These are phyloP conservation scores for Xylariales sp. DNA, from an alignment of 2,329 filamentous ascomycete species.

Conservation along the genomic window DNA sequence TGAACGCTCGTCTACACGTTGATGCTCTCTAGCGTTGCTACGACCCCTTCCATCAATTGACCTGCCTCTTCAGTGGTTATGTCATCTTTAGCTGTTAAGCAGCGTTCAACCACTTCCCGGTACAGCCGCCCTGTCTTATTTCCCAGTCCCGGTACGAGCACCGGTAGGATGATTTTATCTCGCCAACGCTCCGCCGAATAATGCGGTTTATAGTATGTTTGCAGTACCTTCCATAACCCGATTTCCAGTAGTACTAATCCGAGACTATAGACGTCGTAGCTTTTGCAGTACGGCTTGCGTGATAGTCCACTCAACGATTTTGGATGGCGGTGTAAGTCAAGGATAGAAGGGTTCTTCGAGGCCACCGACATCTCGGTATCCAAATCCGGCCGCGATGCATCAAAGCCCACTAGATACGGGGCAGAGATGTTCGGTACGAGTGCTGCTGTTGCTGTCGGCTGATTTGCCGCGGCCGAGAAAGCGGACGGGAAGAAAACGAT, in stretches of 20 bases:
- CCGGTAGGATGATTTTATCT: slow-evolving; percentile 35
- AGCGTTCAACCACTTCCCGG: slow-evolving; percentile 36
- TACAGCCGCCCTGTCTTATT: slow-evolving; percentile 37
- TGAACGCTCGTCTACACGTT: slow-evolving; percentile 20
- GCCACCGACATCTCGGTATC: slow-evolving; percentile 32
- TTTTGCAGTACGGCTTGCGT: slow-evolving; percentile 32
- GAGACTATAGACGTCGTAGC: slow-evolving; percentile 41
- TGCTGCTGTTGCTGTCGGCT: slow-evolving; percentile 16
- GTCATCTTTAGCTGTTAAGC: slow-evolving; percentile 33
- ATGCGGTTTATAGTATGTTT: slow-evolving; percentile 35
- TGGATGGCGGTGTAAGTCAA: slow-evolving; percentile 44
- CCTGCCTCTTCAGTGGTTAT: slow-evolving; percentile 31
- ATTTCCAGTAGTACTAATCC: slow-evolving; percentile 48
- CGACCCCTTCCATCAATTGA: slow-evolving; percentile 37
- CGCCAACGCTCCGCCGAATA: slow-evolving; percentile 38
- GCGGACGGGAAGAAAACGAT: slow-evolving; percentile 40
- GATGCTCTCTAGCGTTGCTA: slow-evolving; percentile 35
- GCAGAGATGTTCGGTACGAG: slow-evolving; percentile 34
- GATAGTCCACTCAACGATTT: slow-evolving; percentile 33
- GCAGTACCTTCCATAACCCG: slow-evolving; percentile 41
- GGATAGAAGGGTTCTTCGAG: slow-evolving; percentile 36
- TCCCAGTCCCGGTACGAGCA: slow-evolving; percentile 35
- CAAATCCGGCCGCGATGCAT: slow-evolving; percentile 33
- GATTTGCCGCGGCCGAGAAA: slow-evolving; percentile 23
- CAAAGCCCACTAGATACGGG: slow-evolving; percentile 36